A percentile compares a stretch with the other conserved stretches of the same genome.
These are phyloP conservation scores for Choiromyces venosus DNA, from an alignment of 495 filamentous ascomycete species.

Conservation along the genomic window DNA sequence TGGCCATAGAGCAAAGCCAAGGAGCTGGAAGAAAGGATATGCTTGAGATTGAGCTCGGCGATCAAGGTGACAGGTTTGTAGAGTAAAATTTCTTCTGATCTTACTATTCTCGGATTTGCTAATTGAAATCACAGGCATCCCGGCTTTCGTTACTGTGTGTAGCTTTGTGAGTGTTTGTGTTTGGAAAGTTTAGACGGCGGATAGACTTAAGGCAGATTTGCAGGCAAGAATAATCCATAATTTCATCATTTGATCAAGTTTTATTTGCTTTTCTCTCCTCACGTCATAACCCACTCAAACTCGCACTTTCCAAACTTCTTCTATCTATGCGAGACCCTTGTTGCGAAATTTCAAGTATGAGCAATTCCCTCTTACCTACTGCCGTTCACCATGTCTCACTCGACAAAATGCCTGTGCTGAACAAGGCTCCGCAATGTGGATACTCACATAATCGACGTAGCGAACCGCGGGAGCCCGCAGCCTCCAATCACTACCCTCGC, in stretches of 20 bases:
- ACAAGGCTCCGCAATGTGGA: neutral
- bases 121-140: constrained; percentile 43
- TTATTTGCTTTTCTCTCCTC: neutral
- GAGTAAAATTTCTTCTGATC: neutral
- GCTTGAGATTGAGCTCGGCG: constrained; percentile 46
- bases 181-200: neutral
- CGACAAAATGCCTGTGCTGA: neutral
- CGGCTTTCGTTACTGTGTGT: constrained; percentile 47
- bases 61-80: constrained; percentile 46
- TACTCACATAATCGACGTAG: neutral
- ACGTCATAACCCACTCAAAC: neutral
- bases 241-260: neutral
- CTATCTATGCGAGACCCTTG: neutral
- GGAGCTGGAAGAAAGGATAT: constrained; percentile 41
- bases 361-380: neutral
- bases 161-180: neutral
- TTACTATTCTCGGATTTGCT: neutral
- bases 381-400: neutral
- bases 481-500: neutral
- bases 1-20: constrained; percentile 44
- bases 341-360: neutral
- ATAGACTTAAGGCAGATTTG: neutral
- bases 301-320: neutral
- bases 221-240: neutral
- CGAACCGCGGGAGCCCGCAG: neutral